Base-by-base conservation (phyloP, 352 stramenopile species). In the Globisporangium okanoganense region DNA sequence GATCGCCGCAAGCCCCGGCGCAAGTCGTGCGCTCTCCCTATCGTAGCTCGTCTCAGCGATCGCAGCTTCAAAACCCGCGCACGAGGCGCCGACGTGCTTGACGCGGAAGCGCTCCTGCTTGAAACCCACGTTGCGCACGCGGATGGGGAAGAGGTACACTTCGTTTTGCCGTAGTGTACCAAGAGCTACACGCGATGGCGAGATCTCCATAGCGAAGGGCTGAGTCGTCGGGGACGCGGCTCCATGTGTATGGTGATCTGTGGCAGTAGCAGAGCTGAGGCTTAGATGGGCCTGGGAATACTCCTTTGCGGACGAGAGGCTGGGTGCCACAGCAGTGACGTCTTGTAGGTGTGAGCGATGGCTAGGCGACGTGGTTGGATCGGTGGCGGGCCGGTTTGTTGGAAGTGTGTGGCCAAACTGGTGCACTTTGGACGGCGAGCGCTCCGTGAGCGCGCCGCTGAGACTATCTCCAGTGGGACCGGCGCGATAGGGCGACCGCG, bases 21-120 rank as follows among this genome's bases (percentile, higher is more conserved):
- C 78, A 9, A 93, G 56, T 2, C 80, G 74, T 24, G 78, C 79
- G 5, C 70, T 62, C 25, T 90, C 76, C 31, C 73, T 83, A 41
- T 93, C 78, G 60, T 85, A 90, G 24, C 58, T 75, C 10, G 71
- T 78, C 52, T 87, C 67, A 2, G 79, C 74, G 10, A 88, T 80
- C 2, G 53, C 64, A 0, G 81, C 80, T 0, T 70, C 61, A 16
- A 74, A 68, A 5, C 71, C 71, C 14, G 72, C 75, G 55, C 69
- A 73, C 4, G 73, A 77, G 5, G 71, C 76, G 7, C 49, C 59
- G 7, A 89, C 61, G n/a, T 66, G 57, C 31, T 83, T 75, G 5
- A 89, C 78, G 20, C 81, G 81, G 50, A 87, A 93, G 8, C 81
- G 83, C 38, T 93, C 78, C 45, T 89, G 74, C 54, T 72, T 81